A percentile compares a stretch with the other conserved stretches of the same genome.
phyloP scores from a whole-genome alignment of 1,284 basidiomycete genomes.

The Exobasidium cylindrosporum region DNA sequence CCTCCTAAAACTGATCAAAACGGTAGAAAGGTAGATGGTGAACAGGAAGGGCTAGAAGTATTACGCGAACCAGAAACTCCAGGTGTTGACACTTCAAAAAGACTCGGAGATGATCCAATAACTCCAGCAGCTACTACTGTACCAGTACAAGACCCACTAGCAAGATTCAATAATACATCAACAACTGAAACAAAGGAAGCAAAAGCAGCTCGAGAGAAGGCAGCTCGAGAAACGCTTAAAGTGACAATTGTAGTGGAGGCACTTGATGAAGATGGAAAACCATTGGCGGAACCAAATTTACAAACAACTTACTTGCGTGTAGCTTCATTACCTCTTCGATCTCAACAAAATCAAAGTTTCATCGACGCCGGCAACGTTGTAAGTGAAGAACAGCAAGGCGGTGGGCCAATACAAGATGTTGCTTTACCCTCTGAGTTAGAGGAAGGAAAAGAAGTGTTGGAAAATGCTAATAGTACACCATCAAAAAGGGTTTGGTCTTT shows the following conservation, averaged over 20 bases:
- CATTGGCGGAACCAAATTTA: conserved; percentile 40
- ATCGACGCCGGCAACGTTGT: not conserved
- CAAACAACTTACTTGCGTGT: conserved; percentile 45
- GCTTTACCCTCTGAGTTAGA: conserved; percentile 11
- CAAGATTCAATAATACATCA: not conserved
- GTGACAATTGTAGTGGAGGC: conserved; percentile 49
- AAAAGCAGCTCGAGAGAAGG: conserved; percentile 35
- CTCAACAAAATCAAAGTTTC: conserved; percentile 7
- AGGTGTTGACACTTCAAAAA: conserved; percentile 9
- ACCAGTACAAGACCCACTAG: not conserved
- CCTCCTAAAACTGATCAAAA: conserved; percentile 24
- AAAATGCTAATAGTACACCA: not conserved
- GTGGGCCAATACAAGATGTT: conserved; percentile 7
- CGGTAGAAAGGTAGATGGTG: conserved; percentile 12
- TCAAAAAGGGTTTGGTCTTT: conserved; percentile 26
- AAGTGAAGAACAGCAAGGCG: not conserved
- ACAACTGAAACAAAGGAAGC: conserved; percentile 34
- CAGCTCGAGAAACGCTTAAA: conserved; percentile 44
- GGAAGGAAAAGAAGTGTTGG: not conserved
- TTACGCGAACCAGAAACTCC: conserved; percentile 6
- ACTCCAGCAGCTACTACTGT: conserved; percentile 8
- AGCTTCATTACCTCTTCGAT: conserved; percentile 28
- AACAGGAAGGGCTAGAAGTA: not conserved
- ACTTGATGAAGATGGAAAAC: conserved; percentile 43
- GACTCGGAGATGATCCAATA: conserved; percentile 4